Evolutionary conservation across 2,329 filamentous ascomycete genomes (phyloP).

Genomic region (Aaosphaeria arxii): DNA sequence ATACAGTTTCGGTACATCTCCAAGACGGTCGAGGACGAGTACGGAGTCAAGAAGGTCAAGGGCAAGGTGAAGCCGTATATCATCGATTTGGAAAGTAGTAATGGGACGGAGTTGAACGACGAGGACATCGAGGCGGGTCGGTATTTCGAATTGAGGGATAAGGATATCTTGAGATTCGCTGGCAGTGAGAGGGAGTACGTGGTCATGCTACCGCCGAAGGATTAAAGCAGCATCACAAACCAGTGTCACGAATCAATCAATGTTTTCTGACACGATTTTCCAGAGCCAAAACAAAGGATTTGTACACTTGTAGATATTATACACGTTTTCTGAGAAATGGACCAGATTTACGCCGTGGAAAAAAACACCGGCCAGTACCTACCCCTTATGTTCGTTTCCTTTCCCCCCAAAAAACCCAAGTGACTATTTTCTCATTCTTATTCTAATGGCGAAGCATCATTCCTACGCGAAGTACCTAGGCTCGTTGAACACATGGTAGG

Average conservation of each 20-base stretch:
- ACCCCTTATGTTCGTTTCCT: no score
- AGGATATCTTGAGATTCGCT: slow-evolving; percentile 87
- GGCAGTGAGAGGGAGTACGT: slow-evolving; percentile 90
- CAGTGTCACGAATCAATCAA: no score
- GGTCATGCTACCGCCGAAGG: slow-evolving; percentile 69
- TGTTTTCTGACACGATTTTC: no score
- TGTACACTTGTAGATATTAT: no score
- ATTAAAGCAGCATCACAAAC: not conserved
- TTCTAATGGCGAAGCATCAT: no score
- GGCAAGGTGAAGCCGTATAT: slow-evolving; percentile 69
- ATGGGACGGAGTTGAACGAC: slow-evolving; percentile 82
- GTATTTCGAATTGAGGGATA: slow-evolving; percentile 82
- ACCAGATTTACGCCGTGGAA: no score
- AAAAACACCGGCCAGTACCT: no score
- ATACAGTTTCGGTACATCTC: slow-evolving; percentile 87
- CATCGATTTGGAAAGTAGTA: slow-evolving; percentile 90
- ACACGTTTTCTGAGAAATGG: no score
- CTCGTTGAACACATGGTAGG: slow-evolving; percentile 93
- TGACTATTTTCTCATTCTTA: no score
- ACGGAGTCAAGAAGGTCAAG: slow-evolving; percentile 49
- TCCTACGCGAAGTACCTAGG: slow-evolving; percentile 32
- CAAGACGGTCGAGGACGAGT: slow-evolving; percentile 80
- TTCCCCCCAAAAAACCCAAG: no score
- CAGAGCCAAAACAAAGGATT: no score
- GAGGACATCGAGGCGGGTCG: slow-evolving; percentile 69